Evolutionary conservation across 2,329 filamentous ascomycete species (phyloP), one percentile per base, ranked within the genome.

Genomic region (Scleromitrula shiraiana): DNA sequence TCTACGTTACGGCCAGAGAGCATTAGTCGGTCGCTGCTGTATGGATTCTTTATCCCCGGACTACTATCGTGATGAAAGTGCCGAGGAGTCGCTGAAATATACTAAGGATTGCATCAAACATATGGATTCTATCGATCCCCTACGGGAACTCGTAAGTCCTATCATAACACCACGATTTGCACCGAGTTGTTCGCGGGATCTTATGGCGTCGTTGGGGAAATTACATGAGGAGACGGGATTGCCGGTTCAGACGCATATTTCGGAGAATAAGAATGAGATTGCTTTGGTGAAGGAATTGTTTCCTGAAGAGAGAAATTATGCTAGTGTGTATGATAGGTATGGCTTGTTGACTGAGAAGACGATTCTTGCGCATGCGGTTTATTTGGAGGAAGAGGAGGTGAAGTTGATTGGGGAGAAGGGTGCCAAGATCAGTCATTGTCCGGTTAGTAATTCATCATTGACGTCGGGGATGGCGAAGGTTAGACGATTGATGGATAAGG

Each of bases 21-120:
- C 93, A 6, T 86, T 97, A 55, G 78, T 98, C 33, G 93, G 93
- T 26, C 77, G 93, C 33, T 87, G 94, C n/a, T 96, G 90, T 71
- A 97, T 98, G 93, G 88, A 97, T 65, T 75, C 76, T 24, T 67
- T 85, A 4, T 83, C 80, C 10, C 90, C 90, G 0, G 74, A 77
- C 1, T 86, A 83, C 69, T 97, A 97, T 69, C 76, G 81, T 19
- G 93, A 98, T 64, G 76, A 77, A 49, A 80, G 76, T 14, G 67
- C 80, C 0, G 76, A 76, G 2, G 69, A 73, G 20, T 75, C 80
- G 0, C 47, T 88, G 0, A 56, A 64, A 2, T 74, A 74, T 30
- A 85, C 84, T 0, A 65, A 68, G 23, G 71, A 71, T 9, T 78
- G 73, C 17, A 81, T 94, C 41, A 68, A 69, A 2, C 80, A 94